A percentile compares a stretch with the other conserved stretches of the same genome.
Evolutionary conservation across 345 rosid genomes (phyloP).

Genomic region (Hypericum perforatum): DNA sequence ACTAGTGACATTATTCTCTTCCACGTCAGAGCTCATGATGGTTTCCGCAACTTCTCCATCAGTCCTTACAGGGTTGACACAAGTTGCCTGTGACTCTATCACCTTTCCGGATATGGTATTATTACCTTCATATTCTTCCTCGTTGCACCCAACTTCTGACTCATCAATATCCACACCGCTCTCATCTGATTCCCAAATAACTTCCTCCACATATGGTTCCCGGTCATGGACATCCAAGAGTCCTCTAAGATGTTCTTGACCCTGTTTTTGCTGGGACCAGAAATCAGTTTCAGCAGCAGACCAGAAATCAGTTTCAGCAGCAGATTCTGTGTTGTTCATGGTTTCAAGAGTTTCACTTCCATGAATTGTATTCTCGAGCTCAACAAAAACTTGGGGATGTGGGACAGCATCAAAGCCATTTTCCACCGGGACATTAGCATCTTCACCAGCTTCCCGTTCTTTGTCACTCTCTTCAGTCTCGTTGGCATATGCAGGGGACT

Average conservation of each 20-base stretch:
- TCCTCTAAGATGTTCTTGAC: slow-evolving; percentile 14
- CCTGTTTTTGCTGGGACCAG: slow-evolving; percentile 25
- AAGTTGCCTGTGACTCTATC: background rate
- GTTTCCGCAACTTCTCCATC: background rate
- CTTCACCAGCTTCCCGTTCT: slow-evolving; percentile 29
- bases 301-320: slow-evolving; percentile 20
- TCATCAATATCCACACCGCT: slow-evolving; percentile 7
- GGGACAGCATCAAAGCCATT: slow-evolving; percentile 29
- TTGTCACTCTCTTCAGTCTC: slow-evolving; percentile 28
- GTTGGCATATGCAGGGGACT: slow-evolving; percentile 21
- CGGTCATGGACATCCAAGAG: slow-evolving; percentile 16
- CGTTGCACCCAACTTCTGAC: slow-evolving; percentile 10
- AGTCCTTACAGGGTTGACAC: background rate
- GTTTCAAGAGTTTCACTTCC: slow-evolving; percentile 19
- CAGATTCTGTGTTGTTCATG: slow-evolving; percentile 18
- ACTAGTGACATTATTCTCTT: slow-evolving; percentile 23
- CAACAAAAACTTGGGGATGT: slow-evolving; percentile 26
- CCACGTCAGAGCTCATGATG: slow-evolving; percentile 18
- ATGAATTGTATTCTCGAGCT: slow-evolving; percentile 26
- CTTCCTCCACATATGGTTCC: slow-evolving; percentile 32
- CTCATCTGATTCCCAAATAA: slow-evolving; percentile 11
- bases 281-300: slow-evolving; percentile 23
- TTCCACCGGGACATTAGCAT: slow-evolving; percentile 25
- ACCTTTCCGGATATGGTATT: slow-evolving; percentile 3
- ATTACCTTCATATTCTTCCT: slow-evolving; percentile 9